Evolutionary conservation across 2,329 filamentous ascomycete species (phyloP), one percentile per base, ranked within the genome.

Genomic region (Fusarium solani-melongenae): DNA sequence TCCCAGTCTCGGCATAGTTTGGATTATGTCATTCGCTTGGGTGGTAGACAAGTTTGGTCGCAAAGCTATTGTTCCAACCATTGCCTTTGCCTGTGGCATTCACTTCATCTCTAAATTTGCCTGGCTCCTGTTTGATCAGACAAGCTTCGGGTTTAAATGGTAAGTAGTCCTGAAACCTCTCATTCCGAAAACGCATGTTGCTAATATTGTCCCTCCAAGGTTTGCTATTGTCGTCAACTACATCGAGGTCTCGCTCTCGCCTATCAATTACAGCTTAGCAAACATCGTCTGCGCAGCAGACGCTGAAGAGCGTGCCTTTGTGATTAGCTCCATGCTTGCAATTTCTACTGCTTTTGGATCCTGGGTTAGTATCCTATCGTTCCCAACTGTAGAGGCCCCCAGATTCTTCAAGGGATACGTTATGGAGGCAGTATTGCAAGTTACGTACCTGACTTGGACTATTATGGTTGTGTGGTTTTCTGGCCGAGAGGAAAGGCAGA

Each of bases 301-400:
- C 17, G 60, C 46, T 9, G 60, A 62, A 31, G 60, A 62, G 46
- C 31, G 60, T 29, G 60, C 60, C 9, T 62, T 62, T 27, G 49
- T 62, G 17, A 44, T 62, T 34, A 62, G 60, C 46, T 82, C 83
- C 8, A 85, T 86, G 82, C 81, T 83, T 24, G 78, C 81, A 0
- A 75, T 84, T 56, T 78, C 79, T 10, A 83, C 81, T 59, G 82
- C 81, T 0, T 83, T 83, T 64, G 81, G 81, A 64, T 79, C 79
- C 6, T 84, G 81, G 79, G 80, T 83, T 2, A 80, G 80, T 0
- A 66, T 83, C 2, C 61, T 81, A 14, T 77, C 79, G 1, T 79
- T 78, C 59, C 79, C 79, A 5, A 79, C 79, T 9, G 72, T 80
- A 5, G 72, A 81, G 60, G 69, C 79, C n/a, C 80, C 79, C 10